Base-by-base conservation (phyloP, 2,329 filamentous ascomycete species). In the Chaetomium globosum region DNA sequence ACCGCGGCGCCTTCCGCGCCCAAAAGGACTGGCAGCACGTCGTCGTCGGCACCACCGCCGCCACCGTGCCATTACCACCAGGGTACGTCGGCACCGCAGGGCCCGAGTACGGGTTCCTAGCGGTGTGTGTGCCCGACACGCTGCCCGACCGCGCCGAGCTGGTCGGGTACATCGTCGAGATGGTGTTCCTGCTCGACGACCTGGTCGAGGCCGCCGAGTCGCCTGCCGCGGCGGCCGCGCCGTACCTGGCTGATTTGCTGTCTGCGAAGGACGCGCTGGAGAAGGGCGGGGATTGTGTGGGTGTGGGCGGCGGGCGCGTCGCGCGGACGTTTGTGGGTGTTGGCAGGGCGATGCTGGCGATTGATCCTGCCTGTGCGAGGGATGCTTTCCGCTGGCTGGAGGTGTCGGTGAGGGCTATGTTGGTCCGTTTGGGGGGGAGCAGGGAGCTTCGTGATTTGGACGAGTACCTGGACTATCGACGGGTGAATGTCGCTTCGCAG, bases 71-170 rank as follows among this genome's bases (percentile, higher is more conserved):
- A 2, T 26, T 4, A 26, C 4, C 26, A 26, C 26, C 26, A 26
- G 43, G 53, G 0, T 59, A 63, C 13, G 26, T 59, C 3, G 68
- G 66, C 46, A 61, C 28, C 12, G 16, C 60, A 48, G 60, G 60
- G 23, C 59, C 56, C 21, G 23, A 60, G 9, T 26, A 56, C 64
- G 60, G 60, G 31, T 48, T 56, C 4, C 26, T 60, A 1, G 21
- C 64, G 12, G 46, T 21, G 3, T 31, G 16, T 19, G 7, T 60
- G 12, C 64, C 64, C 19, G 60, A 60, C 30, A 26, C 9, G 0
- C 53, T 68, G 12, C 57, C 68, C 19, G 64, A 69, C 26, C 61
- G 68, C 21, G 26, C 66, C 30, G 68, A 68, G 43, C 48, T 65
- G 8, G 39, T 65, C 0, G 56, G 54, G 0, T 68, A 69, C 60